Evolutionary conservation across 2,329 filamentous ascomycete genomes (phyloP), one percentile per base, ranked within the genome.

Genomic region (Periglandula ipomoeae): DNA sequence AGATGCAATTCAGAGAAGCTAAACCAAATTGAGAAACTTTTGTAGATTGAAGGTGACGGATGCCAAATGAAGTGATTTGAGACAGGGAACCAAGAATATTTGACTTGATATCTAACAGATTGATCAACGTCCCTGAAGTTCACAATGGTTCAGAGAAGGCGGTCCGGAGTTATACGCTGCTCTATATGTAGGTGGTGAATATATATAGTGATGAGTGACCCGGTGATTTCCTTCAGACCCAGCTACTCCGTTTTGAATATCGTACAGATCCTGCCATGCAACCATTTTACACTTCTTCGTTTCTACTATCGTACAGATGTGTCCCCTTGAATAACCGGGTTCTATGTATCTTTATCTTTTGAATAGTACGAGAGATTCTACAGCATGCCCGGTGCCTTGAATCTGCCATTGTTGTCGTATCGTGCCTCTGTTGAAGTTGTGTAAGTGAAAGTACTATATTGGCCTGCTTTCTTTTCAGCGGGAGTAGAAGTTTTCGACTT

Each of bases 361-460:
- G 9, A 11, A 8, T 10, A n/a, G 6, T 3, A 32, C 7, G 13
- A 30, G 55, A 57, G 53, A 58, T 41, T 48, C 49, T 32, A 43
- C 39, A 53, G 32, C 20, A 34, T 32, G 27, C 35, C 60, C 8
- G 70, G 70, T 8, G 68, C 59, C 52, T 65, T 67, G 56, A 72
- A 72, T 30, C 61, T 62, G 49, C 70, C 70, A 46, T 72, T 72
- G 53, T 72, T 66, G 48, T 72, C 70, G 47, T 72, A 72, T 55
- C 69, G 67, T 42, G 70, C 70, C 58, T 72, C 70, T 72, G 53
- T 47, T 42, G 19, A n/a, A 19, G 4, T 4, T 17, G 5, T 40
- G 27, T 47, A 7, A 47, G 44, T 26, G 32, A 9, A 5, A 22
- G 30, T 19, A 19, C 4, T 35, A n/a, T 17, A 6, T 10, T 23